Evolutionary conservation across 257 asterid species (phyloP).

Genomic region (Penstemon eatonii): DNA sequence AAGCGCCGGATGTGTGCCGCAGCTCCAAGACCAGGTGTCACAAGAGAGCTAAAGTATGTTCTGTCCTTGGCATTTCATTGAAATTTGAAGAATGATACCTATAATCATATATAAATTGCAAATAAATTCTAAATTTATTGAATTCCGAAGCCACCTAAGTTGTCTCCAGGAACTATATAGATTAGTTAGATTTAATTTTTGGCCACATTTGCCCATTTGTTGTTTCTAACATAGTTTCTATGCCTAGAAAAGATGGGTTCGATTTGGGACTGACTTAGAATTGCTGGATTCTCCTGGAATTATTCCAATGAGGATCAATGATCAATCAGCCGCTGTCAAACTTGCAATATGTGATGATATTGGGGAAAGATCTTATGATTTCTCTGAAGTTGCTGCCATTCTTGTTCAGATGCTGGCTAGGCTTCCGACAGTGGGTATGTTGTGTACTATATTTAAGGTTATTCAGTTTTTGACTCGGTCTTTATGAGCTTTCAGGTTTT

Average conservation of each 20-base stretch:
- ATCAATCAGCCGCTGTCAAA: slow-evolving; percentile 86
- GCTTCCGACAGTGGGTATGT: slow-evolving; percentile 72
- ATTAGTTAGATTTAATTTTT: slow-evolving; percentile 1
- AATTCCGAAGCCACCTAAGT: not conserved
- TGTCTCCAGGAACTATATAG: not conserved
- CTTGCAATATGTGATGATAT: slow-evolving; percentile 96
- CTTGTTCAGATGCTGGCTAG: slow-evolving; percentile 84
- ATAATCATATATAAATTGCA: slow-evolving; percentile 3
- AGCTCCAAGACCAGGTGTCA: slow-evolving; percentile 99
- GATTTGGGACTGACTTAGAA: slow-evolving; percentile 81
- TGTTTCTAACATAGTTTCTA: slow-evolving; percentile 22
- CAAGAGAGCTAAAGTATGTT: slow-evolving; percentile 84
- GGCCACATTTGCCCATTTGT: not conserved
- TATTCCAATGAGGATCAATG: slow-evolving; percentile 91
- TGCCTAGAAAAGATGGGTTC: slow-evolving; percentile 75
- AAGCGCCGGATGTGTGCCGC: slow-evolving; percentile 98
- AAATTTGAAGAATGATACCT: no score
- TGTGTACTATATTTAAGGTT: not conserved
- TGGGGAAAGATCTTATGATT: slow-evolving; percentile 90
- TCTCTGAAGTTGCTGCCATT: slow-evolving; percentile 78
- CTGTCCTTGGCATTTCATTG: slow-evolving; percentile 5
- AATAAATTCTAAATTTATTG: not conserved
- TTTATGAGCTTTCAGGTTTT: no score
- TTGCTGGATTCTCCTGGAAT: slow-evolving; percentile 94
- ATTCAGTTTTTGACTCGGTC: not conserved